Percentiles rank a stretch among this genome's conserved stretches.
Evolutionary conservation across 208 protist species (phyloP).

Genomic region (Borovskyia barvae): DNA sequence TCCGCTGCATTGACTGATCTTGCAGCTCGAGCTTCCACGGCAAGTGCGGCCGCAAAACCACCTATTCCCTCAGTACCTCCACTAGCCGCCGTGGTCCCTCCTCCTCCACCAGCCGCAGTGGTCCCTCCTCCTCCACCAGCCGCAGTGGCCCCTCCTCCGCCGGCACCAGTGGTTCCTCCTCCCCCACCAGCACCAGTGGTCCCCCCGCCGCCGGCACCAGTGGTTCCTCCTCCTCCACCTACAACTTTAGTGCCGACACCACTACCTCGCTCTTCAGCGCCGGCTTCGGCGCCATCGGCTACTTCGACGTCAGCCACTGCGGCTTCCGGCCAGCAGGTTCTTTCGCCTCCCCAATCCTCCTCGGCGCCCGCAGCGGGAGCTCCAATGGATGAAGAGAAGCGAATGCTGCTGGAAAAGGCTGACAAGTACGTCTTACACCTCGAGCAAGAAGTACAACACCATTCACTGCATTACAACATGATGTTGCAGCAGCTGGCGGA

Average conservation of each 20-base stretch:
- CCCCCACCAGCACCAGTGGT: neutral
- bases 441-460: constrained; percentile 59
- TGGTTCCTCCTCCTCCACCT: constrained; percentile 3
- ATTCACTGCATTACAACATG: constrained; percentile 37
- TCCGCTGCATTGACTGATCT: too few species aligned
- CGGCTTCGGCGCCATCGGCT: constrained; percentile 5
- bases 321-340: neutral
- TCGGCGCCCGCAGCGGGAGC: constrained; percentile 2
- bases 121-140: neutral
- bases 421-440: constrained; percentile 51
- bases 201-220: neutral
- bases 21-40: neutral
- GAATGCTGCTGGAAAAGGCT: constrained; percentile 44
- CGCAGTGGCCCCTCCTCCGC: constrained; percentile 4
- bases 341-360: neutral
- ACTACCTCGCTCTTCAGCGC: constrained; percentile 1
- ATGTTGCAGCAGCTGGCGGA: constrained; percentile 46
- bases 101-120: constrained; percentile 5
- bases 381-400: constrained; percentile 21
- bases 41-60: neutral
- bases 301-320: neutral
- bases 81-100: neutral
- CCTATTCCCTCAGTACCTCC: neutral
- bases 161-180: neutral
- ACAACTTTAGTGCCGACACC: neutral